Base-by-base conservation (phyloP, 1,139 yeast species). In the Candida sanyaensis region DNA sequence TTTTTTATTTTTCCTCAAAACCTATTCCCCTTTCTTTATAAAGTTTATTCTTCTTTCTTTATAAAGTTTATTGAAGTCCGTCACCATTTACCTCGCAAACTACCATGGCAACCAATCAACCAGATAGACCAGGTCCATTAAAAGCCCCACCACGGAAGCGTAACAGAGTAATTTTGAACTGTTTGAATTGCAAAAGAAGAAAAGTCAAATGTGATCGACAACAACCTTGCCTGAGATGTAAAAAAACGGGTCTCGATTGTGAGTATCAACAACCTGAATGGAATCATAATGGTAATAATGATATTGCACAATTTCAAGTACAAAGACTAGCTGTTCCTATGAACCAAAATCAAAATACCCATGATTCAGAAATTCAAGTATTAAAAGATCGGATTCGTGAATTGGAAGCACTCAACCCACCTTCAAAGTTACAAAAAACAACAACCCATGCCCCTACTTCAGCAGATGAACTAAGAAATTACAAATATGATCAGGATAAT, bases 121-220 rank as follows among this genome's bases (percentile, higher is more conserved):
- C 28, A 6, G 28, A 26, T 26, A 26, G 28, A 26, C 11, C 29
- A 5, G 7, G 9, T 4, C 9, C 24, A 36, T 10, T 27, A 6
- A 6, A 9, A 3, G 21, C 32, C 10, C 39, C 37, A 4, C 31
- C 38, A 10, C 44, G 43, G 13, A 50, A 50, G 32, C 37, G 53
- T 13, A 41, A 47, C 23, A 31, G 53, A 11, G 36, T 50, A 2
- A 45, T 50, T 8, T 57, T 68, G 4, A 68, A 73, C 12, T 76
- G 80, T 50, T 56, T 66, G 17, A 68, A 65, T 41, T 76, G 81
- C 52, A 69, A 75, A 45, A 58, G 61, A 54, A 58, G 77, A 50
- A 76, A 75, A 51, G 69, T 74, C 17, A 73, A 70, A 46, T 70
- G 75, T 54, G 64, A 68, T 48, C 52, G 69, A 43, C 60, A 57